These are phyloP conservation scores for Phylloporus arenicola DNA, from an alignment of 768 basidiomycete genomes.

Conservation along the genomic window DNA sequence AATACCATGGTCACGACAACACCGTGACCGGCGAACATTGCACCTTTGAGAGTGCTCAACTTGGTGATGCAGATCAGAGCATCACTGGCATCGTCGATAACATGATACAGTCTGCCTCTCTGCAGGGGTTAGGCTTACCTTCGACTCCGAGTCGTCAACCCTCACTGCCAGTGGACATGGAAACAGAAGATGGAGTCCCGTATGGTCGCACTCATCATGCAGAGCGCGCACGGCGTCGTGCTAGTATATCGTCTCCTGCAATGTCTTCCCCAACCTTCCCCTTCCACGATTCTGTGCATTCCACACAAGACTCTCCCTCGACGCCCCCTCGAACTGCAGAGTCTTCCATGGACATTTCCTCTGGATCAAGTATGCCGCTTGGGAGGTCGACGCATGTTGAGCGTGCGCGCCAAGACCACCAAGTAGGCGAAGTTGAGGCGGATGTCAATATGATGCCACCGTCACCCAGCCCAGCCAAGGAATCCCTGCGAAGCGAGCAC, in stretches of 20 bases:
- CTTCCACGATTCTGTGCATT: slow-evolving; percentile 19
- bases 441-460: slow-evolving; percentile 44
- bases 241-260: slow-evolving; percentile 29
- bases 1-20: slow-evolving; percentile 5
- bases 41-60: slow-evolving; percentile 39
- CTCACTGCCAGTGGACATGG: slow-evolving; percentile 45
- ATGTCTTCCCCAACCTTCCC: slow-evolving; percentile 35
- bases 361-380: slow-evolving; percentile 21
- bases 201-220: slow-evolving; percentile 61
- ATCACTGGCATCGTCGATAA: slow-evolving; percentile 70
- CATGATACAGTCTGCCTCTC: slow-evolving; percentile 44
- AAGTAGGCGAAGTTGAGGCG: slow-evolving; percentile 30
- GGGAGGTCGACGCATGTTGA: slow-evolving; percentile 39
- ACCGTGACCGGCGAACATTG: slow-evolving; percentile 1
- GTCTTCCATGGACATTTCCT: slow-evolving; percentile 22
- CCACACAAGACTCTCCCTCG: slow-evolving; percentile 13
- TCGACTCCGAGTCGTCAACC: slow-evolving; percentile 34
- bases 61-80: slow-evolving; percentile 45
- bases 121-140: slow-evolving; percentile 23
- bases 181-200: slow-evolving; percentile 59
- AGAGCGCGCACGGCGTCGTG: slow-evolving; percentile 40
- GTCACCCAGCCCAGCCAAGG: slow-evolving; percentile 43
- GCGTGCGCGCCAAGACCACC: slow-evolving; percentile 25
- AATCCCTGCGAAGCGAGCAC: slow-evolving; percentile 11
- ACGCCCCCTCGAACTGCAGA: slow-evolving; percentile 20